Evolutionary conservation across 495 filamentous ascomycete genomes (phyloP), one percentile per base, ranked within the genome.

Genomic region (Bombardia bombarda): DNA sequence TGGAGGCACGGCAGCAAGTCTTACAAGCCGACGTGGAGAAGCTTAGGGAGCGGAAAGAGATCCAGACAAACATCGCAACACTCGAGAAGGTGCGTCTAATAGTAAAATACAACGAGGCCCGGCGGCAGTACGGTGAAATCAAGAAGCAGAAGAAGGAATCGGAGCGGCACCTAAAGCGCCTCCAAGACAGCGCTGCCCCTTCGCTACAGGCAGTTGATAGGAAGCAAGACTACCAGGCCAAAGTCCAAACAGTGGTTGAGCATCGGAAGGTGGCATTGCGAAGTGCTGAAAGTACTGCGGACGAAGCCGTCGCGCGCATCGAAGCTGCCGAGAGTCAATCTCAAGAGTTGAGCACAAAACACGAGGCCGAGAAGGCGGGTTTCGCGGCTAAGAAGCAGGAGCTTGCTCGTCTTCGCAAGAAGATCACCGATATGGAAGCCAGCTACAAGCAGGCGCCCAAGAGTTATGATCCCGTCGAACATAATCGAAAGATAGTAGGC

Each of bases 21-120:
- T 76, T 89, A 28, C 77, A 84, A 51, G 82, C 80, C 6, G 90
- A 95, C 53, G 89, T 96, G 4, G 80, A 92, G 47, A 78, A 87
- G 49, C 72, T 94, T 51, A 73, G 79, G 20, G 84, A 96, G 53
- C 73, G 90, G 41, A 73, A 82, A 32, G 64, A 73, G 14, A 78
- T 93, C 17, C 67, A 84, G 50, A 57, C 72, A 40, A 79, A 70
- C 17, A 73, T 92, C n/a, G 67, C 76, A 18, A 65, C 82, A 24
- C 69, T 95, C 24, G 73, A 87, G 48, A 72, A 71, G 19, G 63
- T 76, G 7, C 76, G 78, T 14, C 81, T 86, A 0, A 63, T 90
- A 24, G 71, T 83, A 2, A 62, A 70, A 34, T 95, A 90, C 56
- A 60, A 57, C 24, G 60, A 58, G 25, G 62, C 68, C 8, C 61